Evolutionary conservation across 805 yeast genomes (phyloP).

Genomic region (Kluyveromyces wickerhamii): DNA sequence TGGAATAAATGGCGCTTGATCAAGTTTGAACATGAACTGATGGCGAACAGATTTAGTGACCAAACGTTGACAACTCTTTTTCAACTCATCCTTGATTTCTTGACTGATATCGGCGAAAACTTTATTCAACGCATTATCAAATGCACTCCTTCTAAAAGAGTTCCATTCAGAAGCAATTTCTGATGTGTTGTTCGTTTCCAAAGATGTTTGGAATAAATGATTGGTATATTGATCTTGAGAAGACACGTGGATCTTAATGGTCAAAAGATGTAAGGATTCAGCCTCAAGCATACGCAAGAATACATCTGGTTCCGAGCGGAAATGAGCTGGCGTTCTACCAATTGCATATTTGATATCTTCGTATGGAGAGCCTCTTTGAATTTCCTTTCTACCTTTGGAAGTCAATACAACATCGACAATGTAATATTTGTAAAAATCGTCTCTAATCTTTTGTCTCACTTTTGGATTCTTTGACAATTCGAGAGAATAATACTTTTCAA

Average conservation of each 20-base stretch:
- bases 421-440: slow-evolving; percentile 55
- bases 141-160: slow-evolving; percentile 55
- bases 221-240: slow-evolving; percentile 34
- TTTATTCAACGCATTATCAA: slow-evolving; percentile 59
- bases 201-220: slow-evolving; percentile 42
- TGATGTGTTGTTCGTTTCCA: slow-evolving; percentile 72
- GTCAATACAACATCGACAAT: slow-evolving; percentile 68
- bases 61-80: slow-evolving; percentile 64
- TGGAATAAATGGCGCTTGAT: slow-evolving; percentile 92
- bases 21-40: slow-evolving; percentile 60
- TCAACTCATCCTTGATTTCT: slow-evolving; percentile 75
- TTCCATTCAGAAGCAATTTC: slow-evolving; percentile 79
- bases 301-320: slow-evolving; percentile 67
- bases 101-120: slow-evolving; percentile 59
- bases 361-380: slow-evolving; percentile 72
- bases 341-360: slow-evolving; percentile 88
- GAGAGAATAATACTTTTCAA: slow-evolving; percentile 67
- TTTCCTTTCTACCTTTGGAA: slow-evolving; percentile 71
- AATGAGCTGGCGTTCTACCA: slow-evolving; percentile 69
- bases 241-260: slow-evolving; percentile 47
- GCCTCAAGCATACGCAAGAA: slow-evolving; percentile 89
- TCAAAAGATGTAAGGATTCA: slow-evolving; percentile 67
- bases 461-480: slow-evolving; percentile 76
- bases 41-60: slow-evolving; percentile 65
- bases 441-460: slow-evolving; percentile 61